Conservation (phyloP, 352 stramenopile species). For the Globisporangium polare region DNA sequence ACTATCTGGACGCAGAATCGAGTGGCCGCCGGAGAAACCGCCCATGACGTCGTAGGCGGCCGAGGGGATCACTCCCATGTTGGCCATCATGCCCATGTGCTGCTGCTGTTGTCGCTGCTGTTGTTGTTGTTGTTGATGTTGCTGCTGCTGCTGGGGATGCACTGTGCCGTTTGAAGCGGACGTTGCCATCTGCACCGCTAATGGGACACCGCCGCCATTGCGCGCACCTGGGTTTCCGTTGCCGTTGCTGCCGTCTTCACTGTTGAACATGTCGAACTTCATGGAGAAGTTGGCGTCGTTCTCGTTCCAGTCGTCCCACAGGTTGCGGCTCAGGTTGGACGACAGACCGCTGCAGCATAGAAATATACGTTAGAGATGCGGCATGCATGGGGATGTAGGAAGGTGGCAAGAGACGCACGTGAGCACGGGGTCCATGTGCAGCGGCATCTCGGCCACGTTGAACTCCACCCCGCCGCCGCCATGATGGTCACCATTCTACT, state of each 20-base stretch:
- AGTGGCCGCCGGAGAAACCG: not conserved
- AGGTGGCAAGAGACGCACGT: conserved; percentile 30
- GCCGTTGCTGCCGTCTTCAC: conserved; percentile 31
- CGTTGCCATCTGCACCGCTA: not conserved
- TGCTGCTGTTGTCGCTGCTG: conserved; percentile 15
- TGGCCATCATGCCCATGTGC: conserved; percentile 12
- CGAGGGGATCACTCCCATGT: conserved; percentile 14
- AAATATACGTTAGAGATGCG: not conserved
- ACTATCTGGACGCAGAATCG: conserved; percentile 11
- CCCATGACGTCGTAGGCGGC: conserved; percentile 14
- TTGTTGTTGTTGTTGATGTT: too few relatives aligned
- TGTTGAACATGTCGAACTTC: conserved; percentile 71
- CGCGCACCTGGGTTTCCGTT: not conserved
- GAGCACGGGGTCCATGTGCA: conserved; percentile 69
- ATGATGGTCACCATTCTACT: conserved; percentile 23
- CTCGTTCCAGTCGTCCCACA: conserved; percentile 89
- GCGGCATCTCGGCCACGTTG: conserved; percentile 40
- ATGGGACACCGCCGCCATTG: not conserved
- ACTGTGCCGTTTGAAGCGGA: conserved; percentile 7
- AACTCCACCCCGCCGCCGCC: conserved; percentile 34
- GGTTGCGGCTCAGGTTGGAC: conserved; percentile 77
- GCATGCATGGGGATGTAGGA: not conserved
- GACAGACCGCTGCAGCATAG: conserved; percentile 50
- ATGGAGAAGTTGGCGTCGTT: conserved; percentile 57
- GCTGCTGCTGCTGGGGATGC: conserved; percentile 13